These are phyloP conservation scores for Daedaleopsis sinensis DNA, from an alignment of 768 basidiomycete species.

Conservation along the genomic window DNA sequence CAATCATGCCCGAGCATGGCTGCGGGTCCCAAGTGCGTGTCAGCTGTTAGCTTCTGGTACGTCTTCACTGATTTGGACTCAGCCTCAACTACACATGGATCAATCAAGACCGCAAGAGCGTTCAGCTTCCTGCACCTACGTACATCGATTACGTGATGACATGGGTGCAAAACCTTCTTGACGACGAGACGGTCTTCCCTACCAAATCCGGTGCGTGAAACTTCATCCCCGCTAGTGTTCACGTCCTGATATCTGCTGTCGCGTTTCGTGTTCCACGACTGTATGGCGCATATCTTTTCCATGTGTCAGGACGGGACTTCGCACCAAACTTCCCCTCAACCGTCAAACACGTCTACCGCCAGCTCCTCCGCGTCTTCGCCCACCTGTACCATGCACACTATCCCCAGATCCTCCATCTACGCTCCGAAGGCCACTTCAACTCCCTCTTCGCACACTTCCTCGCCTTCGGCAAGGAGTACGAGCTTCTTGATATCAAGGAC, in stretches of 20 bases:
- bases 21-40: constrained; percentile 77
- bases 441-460: constrained; percentile 98
- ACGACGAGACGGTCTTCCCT: constrained; percentile 94
- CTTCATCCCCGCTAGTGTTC: not conserved
- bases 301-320: constrained; percentile 74
- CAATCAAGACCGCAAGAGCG: constrained; percentile 87
- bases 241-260: not conserved
- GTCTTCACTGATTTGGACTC: not conserved
- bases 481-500: constrained; percentile 87
- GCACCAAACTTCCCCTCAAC: constrained; percentile 87
- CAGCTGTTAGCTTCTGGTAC: not conserved
- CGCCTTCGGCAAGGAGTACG: constrained; percentile 93
- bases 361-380: constrained; percentile 94
- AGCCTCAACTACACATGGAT: constrained; percentile 96
- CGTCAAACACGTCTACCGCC: constrained; percentile 92
- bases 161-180: constrained; percentile 90
- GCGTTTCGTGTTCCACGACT: constrained; percentile 47
- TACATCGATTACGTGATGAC: constrained; percentile 99
- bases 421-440: constrained; percentile 94
- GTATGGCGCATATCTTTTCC: constrained; percentile 1
- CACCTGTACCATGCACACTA: constrained; percentile 98
- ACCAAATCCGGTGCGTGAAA: constrained; percentile 81
- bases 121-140: constrained; percentile 88
- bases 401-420: constrained; percentile 86
- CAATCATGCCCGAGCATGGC: constrained; percentile 92